Evolutionary conservation across 306 rosid genomes (phyloP).

Genomic region (Ormosia semicastrata): DNA sequence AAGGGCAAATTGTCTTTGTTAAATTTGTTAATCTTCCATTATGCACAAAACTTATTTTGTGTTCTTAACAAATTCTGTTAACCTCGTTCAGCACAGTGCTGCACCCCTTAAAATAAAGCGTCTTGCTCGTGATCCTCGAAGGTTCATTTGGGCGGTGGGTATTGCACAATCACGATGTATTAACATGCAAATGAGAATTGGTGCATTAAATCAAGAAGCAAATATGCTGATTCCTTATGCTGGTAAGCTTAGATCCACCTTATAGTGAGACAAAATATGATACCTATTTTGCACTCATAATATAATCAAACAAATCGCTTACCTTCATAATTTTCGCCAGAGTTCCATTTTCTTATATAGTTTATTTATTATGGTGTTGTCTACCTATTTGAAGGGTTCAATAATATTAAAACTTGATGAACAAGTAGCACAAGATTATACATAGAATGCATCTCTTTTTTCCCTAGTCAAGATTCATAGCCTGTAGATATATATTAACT

Average conservation of each 20-base stretch:
- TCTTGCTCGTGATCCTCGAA: constrained; percentile 75
- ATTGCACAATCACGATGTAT: constrained; percentile 91
- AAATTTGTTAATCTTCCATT: constrained; percentile 16
- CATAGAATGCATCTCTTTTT: background rate
- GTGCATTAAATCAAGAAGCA: constrained; percentile 76
- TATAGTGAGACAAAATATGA: constrained; percentile 8
- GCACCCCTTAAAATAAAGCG: constrained; percentile 88
- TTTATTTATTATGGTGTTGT: background rate
- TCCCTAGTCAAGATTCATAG: background rate
- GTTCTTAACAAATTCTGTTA: constrained; percentile 20
- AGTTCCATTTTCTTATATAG: background rate
- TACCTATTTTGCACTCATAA: background rate
- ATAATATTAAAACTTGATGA: constrained; percentile 5
- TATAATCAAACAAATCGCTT: background rate
- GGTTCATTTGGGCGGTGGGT: constrained; percentile 89
- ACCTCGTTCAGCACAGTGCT: constrained; percentile 62
- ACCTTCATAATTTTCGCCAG: background rate
- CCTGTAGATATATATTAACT: background rate
- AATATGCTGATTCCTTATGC: constrained; percentile 92
- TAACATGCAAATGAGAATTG: constrained; percentile 73
- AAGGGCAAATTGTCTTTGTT: constrained; percentile 19
- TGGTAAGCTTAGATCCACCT: constrained; percentile 47
- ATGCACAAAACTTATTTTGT: background rate
- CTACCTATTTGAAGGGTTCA: background rate
- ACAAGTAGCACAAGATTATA: background rate